These are phyloP conservation scores for Cercospora sp. DNA, from an alignment of 2,329 filamentous ascomycete species.

Conservation along the genomic window DNA sequence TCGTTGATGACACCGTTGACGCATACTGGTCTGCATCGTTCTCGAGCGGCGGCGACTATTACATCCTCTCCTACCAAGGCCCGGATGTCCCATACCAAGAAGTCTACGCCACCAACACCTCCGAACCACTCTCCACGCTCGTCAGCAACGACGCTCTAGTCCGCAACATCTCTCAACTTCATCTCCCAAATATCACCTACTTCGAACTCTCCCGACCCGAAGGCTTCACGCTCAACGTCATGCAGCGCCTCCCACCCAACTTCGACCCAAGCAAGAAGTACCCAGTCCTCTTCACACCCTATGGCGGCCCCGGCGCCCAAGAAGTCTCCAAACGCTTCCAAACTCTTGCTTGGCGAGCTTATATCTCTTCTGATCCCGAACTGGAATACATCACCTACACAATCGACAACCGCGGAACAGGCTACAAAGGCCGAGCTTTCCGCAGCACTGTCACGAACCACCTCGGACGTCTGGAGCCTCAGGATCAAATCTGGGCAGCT, in stretches of 20 bases:
- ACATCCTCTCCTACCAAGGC: slow-evolving; percentile 64
- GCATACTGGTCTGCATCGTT: slow-evolving; percentile 67
- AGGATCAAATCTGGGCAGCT: slow-evolving; percentile 69
- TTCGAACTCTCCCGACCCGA: slow-evolving; percentile 63
- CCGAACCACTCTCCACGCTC: slow-evolving; percentile 58
- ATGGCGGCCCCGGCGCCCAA: slow-evolving; percentile 67
- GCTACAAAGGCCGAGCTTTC: slow-evolving; percentile 63
- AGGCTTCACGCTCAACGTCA: slow-evolving; percentile 63
- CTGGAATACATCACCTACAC: slow-evolving; percentile 68
- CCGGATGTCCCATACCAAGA: slow-evolving; percentile 70
- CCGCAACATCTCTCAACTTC: slow-evolving; percentile 58
- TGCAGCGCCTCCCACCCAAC: slow-evolving; percentile 64
- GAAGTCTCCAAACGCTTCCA: slow-evolving; percentile 60
- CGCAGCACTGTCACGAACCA: slow-evolving; percentile 59
- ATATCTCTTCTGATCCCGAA: slow-evolving; percentile 66
- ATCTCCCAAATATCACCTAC: slow-evolving; percentile 64
- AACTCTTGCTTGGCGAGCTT: slow-evolving; percentile 59
- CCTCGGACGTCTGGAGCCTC: slow-evolving; percentile 63
- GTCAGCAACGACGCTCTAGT: slow-evolving; percentile 61
- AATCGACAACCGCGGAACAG: slow-evolving; percentile 68
- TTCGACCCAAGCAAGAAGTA: slow-evolving; percentile 65
- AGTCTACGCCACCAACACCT: slow-evolving; percentile 60
- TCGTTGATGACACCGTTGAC: slow-evolving; percentile 61
- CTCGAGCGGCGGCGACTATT: slow-evolving; percentile 62
- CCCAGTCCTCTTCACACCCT: slow-evolving; percentile 66